These are phyloP conservation scores for Diversispora epigaea DNA, from an alignment of 192 early-diverging fungal genomes.

Conservation along the genomic window DNA sequence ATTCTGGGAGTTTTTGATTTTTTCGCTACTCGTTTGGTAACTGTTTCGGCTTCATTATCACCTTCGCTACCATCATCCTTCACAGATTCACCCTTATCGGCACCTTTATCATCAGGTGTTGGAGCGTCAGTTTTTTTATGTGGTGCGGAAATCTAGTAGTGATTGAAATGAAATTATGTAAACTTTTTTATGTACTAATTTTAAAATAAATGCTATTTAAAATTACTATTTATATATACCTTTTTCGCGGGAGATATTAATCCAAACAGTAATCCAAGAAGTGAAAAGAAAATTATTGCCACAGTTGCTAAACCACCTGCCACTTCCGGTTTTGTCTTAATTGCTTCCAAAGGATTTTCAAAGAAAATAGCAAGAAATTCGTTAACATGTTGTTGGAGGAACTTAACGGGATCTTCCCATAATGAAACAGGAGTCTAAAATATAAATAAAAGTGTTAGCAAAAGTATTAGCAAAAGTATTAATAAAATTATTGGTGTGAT, in stretches of 20 bases:
- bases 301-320: slow-evolving; percentile 37
- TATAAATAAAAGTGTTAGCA: not conserved
- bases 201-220: not conserved
- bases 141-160: slow-evolving; percentile 27
- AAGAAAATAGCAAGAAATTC: slow-evolving; percentile 40
- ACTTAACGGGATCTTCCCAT: slow-evolving; percentile 42
- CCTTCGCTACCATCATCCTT: slow-evolving; percentile 16
- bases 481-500: not conserved
- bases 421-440: slow-evolving; percentile 25
- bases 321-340: slow-evolving; percentile 40
- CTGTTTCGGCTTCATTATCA: slow-evolving; percentile 25
- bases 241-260: slow-evolving; percentile 36
- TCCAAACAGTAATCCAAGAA: slow-evolving; percentile 39
- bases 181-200: not conserved
- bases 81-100: not conserved
- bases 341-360: slow-evolving; percentile 44
- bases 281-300: slow-evolving; percentile 34
- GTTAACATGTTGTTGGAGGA: slow-evolving; percentile 33
- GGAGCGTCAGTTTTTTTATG: slow-evolving; percentile 48
- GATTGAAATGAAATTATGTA: not conserved
- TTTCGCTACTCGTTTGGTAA: slow-evolving; percentile 2
- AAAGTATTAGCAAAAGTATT: not conserved
- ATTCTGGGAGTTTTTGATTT: slow-evolving; percentile 8
- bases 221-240: slow-evolving; percentile 4
- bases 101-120: slow-evolving; percentile 37